Percentiles rank a stretch among this genome's conserved stretches.
phyloP scores from a whole-genome alignment of 2,329 filamentous ascomycete species.

The Penicillium palitans region DNA sequence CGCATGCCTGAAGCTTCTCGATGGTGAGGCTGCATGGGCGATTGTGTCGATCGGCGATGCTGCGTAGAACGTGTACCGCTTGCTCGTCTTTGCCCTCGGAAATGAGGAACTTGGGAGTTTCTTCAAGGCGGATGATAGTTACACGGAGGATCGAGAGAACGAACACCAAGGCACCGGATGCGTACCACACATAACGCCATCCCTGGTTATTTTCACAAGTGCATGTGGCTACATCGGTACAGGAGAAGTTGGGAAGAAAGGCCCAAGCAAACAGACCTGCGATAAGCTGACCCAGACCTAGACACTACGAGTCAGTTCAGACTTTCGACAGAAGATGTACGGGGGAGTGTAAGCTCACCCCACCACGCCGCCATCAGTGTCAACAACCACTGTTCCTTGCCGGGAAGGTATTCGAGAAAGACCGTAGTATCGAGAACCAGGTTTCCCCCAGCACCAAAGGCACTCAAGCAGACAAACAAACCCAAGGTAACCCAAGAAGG shows the following conservation, averaged over 20 bases:
- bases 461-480: constrained; percentile 62
- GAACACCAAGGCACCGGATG: constrained; percentile 56
- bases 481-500: constrained; percentile 67
- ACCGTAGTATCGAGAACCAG: constrained; percentile 64
- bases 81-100: constrained; percentile 55
- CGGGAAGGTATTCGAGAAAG: constrained; percentile 59
- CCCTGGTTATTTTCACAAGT: constrained; percentile 55
- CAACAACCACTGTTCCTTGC: constrained; percentile 61
- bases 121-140: constrained; percentile 54
- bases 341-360: constrained; percentile 18
- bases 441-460: constrained; percentile 66
- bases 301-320: neutral
- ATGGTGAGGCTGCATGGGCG: constrained; percentile 54
- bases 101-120: constrained; percentile 60
- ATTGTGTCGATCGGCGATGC: constrained; percentile 55
- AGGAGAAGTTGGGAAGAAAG: constrained; percentile 52
- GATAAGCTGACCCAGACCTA: constrained; percentile 48
- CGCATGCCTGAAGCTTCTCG: constrained; percentile 51
- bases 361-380: constrained; percentile 39
- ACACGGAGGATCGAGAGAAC: constrained; percentile 55
- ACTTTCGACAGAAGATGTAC: neutral
- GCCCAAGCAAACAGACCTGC: constrained; percentile 58
- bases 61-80: constrained; percentile 51
- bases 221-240: constrained; percentile 48
- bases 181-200: constrained; percentile 60